phyloP scores from a whole-genome alignment of 495 filamentous ascomycete species.

The Hyaloscypha finlandica region DNA sequence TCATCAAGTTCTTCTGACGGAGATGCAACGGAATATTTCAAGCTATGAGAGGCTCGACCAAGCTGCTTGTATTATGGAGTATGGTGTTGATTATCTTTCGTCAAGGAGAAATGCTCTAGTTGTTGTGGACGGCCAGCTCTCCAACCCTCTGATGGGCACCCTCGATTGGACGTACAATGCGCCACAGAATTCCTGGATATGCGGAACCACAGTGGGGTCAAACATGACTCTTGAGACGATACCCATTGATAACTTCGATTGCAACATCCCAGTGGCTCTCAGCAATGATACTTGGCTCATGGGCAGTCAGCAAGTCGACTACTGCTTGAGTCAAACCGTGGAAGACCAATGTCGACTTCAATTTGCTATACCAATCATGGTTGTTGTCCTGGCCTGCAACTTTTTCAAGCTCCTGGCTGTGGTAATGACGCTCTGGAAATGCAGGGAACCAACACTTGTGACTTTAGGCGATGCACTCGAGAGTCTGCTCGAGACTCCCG shows the following conservation, averaged over 20 bases:
- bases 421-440: slow-evolving; percentile 33
- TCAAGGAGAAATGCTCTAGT: slow-evolving; percentile 30
- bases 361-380: slow-evolving; percentile 43
- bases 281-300: slow-evolving; percentile 19
- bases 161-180: slow-evolving; percentile 22
- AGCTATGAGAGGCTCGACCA: slow-evolving; percentile 32
- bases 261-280: slow-evolving; percentile 19
- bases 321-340: slow-evolving; percentile 43
- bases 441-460: slow-evolving; percentile 37
- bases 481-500: slow-evolving; percentile 47
- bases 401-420: slow-evolving; percentile 44
- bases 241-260: slow-evolving; percentile 21
- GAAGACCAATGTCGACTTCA: slow-evolving; percentile 44
- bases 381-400: slow-evolving; percentile 43
- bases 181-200: slow-evolving; percentile 20
- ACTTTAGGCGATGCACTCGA: slow-evolving; percentile 55
- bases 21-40: slow-evolving; percentile 25
- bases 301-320: slow-evolving; percentile 29
- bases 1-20: slow-evolving; percentile 8
- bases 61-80: slow-evolving; percentile 38
- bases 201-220: slow-evolving; percentile 8
- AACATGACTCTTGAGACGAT: slow-evolving; percentile 19
- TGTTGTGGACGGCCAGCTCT: slow-evolving; percentile 9
- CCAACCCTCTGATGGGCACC: slow-evolving; percentile 11
- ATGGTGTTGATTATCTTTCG: slow-evolving; percentile 34